Base-by-base conservation (phyloP, 306 rosid genomes). In the Ceratonia siliqua region DNA sequence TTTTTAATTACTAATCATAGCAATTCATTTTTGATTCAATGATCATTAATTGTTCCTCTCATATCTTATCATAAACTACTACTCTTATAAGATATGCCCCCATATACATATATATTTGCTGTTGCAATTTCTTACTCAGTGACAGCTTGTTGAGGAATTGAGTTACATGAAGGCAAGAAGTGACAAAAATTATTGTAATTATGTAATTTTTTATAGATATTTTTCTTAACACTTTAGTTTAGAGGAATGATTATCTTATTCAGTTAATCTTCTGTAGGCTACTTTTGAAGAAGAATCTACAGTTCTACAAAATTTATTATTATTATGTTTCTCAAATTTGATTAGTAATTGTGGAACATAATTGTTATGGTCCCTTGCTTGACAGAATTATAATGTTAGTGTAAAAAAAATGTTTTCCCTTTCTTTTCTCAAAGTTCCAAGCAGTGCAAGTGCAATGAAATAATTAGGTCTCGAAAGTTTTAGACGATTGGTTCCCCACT, bases 401-500 rank as follows among this genome's bases (percentile, higher is more conserved):
- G 27, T 5, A 15, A 17, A 48, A 42, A 76, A 62, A 56, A 13
- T 7, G 7, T 32, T 28, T 70, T 22, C 48, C 42, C 35, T 65
- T 75, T 42, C 5, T 38, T 62, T 68, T 18, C 48, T 71, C 38
- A 15, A 55, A 70, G 35, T 56, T 64, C 53, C 62, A 17, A 9
- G 68, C 35, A 5, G 59, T 64, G 67, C 50, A 49, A 68, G 32
- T 33, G 46, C 39, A 58, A 59, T 8, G 64, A 42, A 35, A 70
- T 41, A 64, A 27, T 21, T 20, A 12, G 82, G 42, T 64, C 61
- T 70, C 70, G 62, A 49, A 70, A 58, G 48, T 50, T 74, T 48
- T 83, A 18, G 76, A 75, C 57, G 52, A 50, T 43, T 15, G 8
- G 39, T 61, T 74, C 38, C 48, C 25, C 52, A 73, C 57, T 75